These are phyloP conservation scores for Termitomyces sp. DNA, from an alignment of 768 basidiomycete genomes.

Conservation along the genomic window DNA sequence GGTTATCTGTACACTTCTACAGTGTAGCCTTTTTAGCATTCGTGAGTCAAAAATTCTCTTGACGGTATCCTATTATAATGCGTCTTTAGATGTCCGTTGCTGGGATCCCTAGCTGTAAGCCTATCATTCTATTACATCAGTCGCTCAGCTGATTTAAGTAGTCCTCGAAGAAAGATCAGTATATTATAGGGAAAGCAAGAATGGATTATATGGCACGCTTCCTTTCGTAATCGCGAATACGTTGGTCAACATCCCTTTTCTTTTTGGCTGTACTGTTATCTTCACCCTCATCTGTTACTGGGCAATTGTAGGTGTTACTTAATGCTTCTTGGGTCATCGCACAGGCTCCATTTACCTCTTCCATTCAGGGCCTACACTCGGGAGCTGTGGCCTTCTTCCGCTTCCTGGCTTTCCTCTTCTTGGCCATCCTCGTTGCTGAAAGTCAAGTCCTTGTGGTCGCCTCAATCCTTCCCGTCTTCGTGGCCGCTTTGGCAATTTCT, in stretches of 20 bases:
- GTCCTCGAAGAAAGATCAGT: conserved; percentile 55
- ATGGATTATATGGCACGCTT: conserved; percentile 50
- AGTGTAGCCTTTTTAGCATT: conserved; percentile 50
- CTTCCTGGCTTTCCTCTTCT: conserved; percentile 47
- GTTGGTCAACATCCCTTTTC: conserved; percentile 46
- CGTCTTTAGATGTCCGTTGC: conserved; percentile 46
- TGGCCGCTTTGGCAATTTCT: conserved; percentile 51
- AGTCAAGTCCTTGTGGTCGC: conserved; percentile 46
- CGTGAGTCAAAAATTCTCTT: conserved; percentile 19
- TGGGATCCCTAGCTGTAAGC: conserved; percentile 48
- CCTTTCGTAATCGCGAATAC: conserved; percentile 52
- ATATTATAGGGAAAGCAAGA: conserved; percentile 49
- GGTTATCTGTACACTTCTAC: conserved; percentile 50
- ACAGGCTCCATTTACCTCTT: not conserved
- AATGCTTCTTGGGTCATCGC: not conserved
- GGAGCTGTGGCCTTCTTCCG: conserved; percentile 46
- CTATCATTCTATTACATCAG: no score
- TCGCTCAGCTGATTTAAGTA: conserved; percentile 8
- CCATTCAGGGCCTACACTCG: conserved; percentile 38
- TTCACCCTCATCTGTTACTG: conserved; percentile 48
- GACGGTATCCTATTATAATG: not conserved
- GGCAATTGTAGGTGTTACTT: conserved; percentile 33
- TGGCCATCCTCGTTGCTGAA: conserved; percentile 49
- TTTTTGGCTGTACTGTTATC: conserved; percentile 41
- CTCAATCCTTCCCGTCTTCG: conserved; percentile 48